phyloP scores from a whole-genome alignment of 495 filamentous ascomycete genomes.

The Penicillium odoratum region DNA sequence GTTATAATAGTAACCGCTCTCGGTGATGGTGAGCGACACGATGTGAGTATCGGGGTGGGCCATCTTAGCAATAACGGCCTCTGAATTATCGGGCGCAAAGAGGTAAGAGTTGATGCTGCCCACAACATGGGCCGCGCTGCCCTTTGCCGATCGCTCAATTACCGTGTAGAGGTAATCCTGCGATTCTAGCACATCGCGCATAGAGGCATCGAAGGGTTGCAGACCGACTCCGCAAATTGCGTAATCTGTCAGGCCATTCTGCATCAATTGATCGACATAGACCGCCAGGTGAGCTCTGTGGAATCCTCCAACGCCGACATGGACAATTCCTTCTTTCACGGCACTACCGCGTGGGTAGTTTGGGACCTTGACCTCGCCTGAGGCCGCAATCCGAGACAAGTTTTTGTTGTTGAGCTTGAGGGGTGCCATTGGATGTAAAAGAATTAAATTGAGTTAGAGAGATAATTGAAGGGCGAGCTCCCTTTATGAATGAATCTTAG shows the following conservation, averaged over 20 bases:
- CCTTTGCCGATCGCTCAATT: conserved; percentile 47
- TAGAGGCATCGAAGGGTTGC: conserved; percentile 45
- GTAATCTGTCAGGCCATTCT: conserved; percentile 42
- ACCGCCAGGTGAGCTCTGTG: conserved; percentile 50
- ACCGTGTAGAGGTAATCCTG: conserved; percentile 52
- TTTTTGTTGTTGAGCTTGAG: conserved; percentile 44
- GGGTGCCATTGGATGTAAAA: conserved; percentile 31
- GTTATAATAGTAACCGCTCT: conserved; percentile 54
- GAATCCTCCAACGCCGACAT: conserved; percentile 51
- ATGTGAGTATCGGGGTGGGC: conserved; percentile 51
- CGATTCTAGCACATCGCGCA: conserved; percentile 43
- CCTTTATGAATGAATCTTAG: neutral
- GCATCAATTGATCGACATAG: conserved; percentile 49
- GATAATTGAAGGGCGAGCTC: neutral
- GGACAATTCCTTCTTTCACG: conserved; percentile 52
- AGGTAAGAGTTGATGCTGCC: conserved; percentile 52
- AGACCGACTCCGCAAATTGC: conserved; percentile 50
- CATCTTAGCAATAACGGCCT: conserved; percentile 51
- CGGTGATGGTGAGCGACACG: conserved; percentile 52
- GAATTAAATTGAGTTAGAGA: neutral
- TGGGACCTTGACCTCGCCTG: conserved; percentile 32
- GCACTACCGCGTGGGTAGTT: conserved; percentile 37
- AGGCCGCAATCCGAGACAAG: conserved; percentile 35
- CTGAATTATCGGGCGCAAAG: conserved; percentile 46
- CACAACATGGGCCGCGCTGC: conserved; percentile 44